These are phyloP conservation scores for Blastobotrys niveus DNA, from an alignment of 1,139 yeast species.

Conservation along the genomic window DNA sequence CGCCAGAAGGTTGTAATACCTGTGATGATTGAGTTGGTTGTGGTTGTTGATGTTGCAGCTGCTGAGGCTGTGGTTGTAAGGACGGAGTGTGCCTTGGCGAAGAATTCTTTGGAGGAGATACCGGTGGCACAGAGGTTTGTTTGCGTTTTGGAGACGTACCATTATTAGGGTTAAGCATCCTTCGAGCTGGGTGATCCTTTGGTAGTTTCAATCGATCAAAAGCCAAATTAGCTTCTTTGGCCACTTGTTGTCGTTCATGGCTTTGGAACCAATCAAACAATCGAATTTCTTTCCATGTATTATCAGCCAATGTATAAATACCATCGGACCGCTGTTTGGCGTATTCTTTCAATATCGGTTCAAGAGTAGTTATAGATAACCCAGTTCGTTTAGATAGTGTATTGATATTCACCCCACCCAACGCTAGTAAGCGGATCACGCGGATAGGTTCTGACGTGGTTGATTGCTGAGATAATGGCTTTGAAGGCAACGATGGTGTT, in stretches of 20 bases:
- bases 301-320: constrained; percentile 26
- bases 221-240: constrained; percentile 29
- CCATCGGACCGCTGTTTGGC: constrained; percentile 21
- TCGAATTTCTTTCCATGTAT: constrained; percentile 32
- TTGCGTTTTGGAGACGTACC: constrained; percentile 10
- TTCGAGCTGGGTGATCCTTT: constrained; percentile 31
- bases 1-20: constrained; percentile 30
- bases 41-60: constrained; percentile 8
- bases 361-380: constrained; percentile 28
- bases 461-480: constrained; percentile 27
- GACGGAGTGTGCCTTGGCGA: too few species aligned
- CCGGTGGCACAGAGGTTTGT: too few species aligned
- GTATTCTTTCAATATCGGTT: constrained; percentile 28
- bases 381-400: constrained; percentile 31
- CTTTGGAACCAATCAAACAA: constrained; percentile 35
- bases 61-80: constrained; percentile 6
- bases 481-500: constrained; percentile 13
- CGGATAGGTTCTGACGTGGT: constrained; percentile 30
- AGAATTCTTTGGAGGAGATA: constrained; percentile 3
- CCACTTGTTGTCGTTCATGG: constrained; percentile 31
- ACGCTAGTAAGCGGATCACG: constrained; percentile 36
- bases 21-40: constrained; percentile 4
- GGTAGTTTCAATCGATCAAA: constrained; percentile 31
- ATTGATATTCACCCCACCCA: constrained; percentile 27
- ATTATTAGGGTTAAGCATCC: constrained; percentile 27